phyloP scores from a whole-genome alignment of 2,329 filamentous ascomycete species.

The Stemphylium beticola region DNA sequence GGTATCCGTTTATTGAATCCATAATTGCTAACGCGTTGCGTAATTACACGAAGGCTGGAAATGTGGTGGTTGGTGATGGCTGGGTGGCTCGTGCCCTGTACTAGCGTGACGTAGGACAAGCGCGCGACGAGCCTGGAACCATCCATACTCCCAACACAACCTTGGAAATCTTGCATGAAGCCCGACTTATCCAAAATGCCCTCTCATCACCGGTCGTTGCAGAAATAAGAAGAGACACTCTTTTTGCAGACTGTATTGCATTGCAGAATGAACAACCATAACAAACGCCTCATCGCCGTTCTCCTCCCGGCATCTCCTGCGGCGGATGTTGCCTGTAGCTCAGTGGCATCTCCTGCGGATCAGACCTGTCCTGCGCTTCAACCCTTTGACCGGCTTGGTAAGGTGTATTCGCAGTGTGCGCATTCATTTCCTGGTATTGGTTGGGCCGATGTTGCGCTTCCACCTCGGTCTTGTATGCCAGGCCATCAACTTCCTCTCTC shows the following conservation, averaged over 20 bases:
- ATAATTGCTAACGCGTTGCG: slow-evolving; percentile 23
- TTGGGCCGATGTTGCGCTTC: background rate
- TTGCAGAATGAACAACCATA: background rate
- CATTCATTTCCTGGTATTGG: slow-evolving; percentile 5
- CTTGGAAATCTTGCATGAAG: slow-evolving; percentile 1
- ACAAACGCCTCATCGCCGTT: background rate
- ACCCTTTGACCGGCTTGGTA: background rate
- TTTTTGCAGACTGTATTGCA: background rate
- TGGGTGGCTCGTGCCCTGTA: slow-evolving; percentile 25
- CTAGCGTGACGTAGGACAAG: background rate
- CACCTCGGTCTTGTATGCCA: slow-evolving; percentile 5
- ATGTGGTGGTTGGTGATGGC: slow-evolving; percentile 39
- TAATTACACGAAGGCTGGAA: slow-evolving; percentile 36
- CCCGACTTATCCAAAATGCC: background rate
- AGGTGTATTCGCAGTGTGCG: background rate
- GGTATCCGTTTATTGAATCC: slow-evolving; percentile 23
- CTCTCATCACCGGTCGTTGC: background rate
- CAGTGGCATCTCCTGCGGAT: slow-evolving; percentile 6
- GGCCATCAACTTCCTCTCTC: background rate
- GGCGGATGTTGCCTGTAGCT: background rate
- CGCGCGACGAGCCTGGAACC: background rate
- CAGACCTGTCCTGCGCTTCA: background rate
- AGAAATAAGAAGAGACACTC: background rate
- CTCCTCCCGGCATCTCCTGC: background rate
- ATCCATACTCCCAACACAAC: background rate